These are phyloP conservation scores for Coniochaeta sp. DNA, from an alignment of 2,329 filamentous ascomycete species.

Conservation along the genomic window DNA sequence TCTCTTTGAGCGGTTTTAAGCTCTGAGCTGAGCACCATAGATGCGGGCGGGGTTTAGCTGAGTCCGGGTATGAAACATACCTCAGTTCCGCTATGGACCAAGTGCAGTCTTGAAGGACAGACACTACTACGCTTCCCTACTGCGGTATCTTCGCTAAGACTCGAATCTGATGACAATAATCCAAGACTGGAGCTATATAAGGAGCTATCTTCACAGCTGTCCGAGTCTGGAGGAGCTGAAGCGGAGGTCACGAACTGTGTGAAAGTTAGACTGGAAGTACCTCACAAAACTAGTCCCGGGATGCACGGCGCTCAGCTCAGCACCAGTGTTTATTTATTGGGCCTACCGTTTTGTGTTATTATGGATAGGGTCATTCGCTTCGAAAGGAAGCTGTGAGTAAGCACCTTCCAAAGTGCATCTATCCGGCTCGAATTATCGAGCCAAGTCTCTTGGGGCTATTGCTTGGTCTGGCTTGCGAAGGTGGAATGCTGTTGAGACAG, in stretches of 20 bases:
- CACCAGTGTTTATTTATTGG: not conserved
- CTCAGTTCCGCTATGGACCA: no score
- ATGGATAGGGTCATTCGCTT: not conserved
- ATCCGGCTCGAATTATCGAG: not conserved
- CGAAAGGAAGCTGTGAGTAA: not conserved
- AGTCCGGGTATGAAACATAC: no score
- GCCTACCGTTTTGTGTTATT: not conserved
- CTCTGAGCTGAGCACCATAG: not conserved
- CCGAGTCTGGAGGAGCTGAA: not conserved
- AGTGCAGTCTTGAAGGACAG: no score
- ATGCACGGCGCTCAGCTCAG: not conserved
- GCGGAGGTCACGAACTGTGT: not conserved
- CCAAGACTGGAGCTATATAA: not conserved
- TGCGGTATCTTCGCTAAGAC: not conserved
- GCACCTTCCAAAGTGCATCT: not conserved
- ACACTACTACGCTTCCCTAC: not conserved
- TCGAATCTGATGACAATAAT: not conserved
- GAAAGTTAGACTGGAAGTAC: not conserved
- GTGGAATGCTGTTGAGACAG: not conserved
- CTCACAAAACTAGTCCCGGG: not conserved
- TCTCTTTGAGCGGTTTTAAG: not conserved
- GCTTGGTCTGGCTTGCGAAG: not conserved
- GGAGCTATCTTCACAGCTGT: not conserved
- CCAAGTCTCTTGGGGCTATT: not conserved
- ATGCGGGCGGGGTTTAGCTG: not conserved